Conservation (phyloP, 1,284 basidiomycete genomes). For the Athelia sp. region DNA sequence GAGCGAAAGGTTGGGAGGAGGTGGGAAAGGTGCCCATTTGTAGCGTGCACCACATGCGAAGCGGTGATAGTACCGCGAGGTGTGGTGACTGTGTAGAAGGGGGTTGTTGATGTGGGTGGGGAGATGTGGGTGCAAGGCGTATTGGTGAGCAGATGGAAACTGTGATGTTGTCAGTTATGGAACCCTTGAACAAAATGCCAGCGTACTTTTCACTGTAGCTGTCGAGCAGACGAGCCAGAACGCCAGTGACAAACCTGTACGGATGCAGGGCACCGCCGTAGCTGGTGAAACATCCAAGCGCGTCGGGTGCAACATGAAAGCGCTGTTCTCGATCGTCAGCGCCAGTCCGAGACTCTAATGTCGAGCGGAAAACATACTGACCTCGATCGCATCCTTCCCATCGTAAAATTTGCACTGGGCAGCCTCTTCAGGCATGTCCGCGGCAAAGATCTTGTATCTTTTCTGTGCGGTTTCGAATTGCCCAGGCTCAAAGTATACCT, state of each 20-base stretch:
- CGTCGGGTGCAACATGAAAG: constrained; percentile 35
- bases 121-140: constrained; percentile 44
- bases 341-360: background rate
- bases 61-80: constrained; percentile 49
- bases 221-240: constrained; percentile 41
- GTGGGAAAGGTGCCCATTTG: constrained; percentile 72
- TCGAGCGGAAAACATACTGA: constrained; percentile 11
- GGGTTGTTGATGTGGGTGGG: constrained; percentile 15
- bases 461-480: constrained; percentile 30
- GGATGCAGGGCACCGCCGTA: constrained; percentile 50
- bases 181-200: background rate
- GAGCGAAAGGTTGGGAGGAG: constrained; percentile 60
- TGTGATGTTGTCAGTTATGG: constrained; percentile 12
- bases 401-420: constrained; percentile 30
- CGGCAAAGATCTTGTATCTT: constrained; percentile 33
- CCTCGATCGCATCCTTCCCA: constrained; percentile 28
- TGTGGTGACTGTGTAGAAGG: constrained; percentile 43
- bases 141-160: constrained; percentile 44
- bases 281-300: constrained; percentile 44
- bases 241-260: constrained; percentile 51
- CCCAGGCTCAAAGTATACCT: constrained; percentile 32
- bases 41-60: constrained; percentile 70
- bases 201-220: constrained; percentile 33
- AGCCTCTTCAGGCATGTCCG: constrained; percentile 42
- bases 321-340: constrained; percentile 21